Evolutionary conservation across 768 basidiomycete species (phyloP).

Genomic region (Boletus rubescentipes): DNA sequence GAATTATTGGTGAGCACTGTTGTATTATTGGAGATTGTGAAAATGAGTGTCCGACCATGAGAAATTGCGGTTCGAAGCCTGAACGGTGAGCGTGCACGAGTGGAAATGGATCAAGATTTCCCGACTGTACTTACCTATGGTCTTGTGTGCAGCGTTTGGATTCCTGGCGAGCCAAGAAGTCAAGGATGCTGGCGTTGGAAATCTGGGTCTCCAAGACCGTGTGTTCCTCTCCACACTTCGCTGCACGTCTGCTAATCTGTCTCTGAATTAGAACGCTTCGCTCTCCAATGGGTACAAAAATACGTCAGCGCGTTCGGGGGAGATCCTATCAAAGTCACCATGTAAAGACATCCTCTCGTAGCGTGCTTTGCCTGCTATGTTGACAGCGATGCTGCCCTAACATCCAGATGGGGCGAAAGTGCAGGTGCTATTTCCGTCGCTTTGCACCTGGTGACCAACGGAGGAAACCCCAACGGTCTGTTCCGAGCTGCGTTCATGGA

Average conservation of each 20-base stretch:
- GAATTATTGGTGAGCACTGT: too few relatives aligned
- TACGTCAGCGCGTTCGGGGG: conserved; percentile 64
- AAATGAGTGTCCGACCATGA: too few relatives aligned
- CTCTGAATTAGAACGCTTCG: conserved; percentile 26
- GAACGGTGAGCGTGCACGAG: too few relatives aligned
- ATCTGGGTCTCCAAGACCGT: conserved; percentile 52
- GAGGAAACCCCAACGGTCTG: conserved; percentile 19
- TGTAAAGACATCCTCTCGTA: conserved; percentile 7
- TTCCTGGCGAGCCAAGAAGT: conserved; percentile 43
- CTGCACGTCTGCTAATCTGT: not conserved
- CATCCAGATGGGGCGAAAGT: conserved; percentile 32
- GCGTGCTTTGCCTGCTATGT: not conserved
- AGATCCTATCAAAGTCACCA: conserved; percentile 42
- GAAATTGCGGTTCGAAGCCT: too few relatives aligned
- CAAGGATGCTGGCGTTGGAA: conserved; percentile 40
- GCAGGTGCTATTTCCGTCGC: conserved; percentile 38
- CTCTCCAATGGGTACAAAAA: conserved; percentile 55
- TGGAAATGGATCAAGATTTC: too few relatives aligned
- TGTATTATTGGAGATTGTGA: too few relatives aligned
- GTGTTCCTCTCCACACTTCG: not conserved
- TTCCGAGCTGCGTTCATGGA: conserved; percentile 34
- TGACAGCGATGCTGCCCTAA: not conserved
- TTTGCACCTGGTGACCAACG: conserved; percentile 28
- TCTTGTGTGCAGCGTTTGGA: conserved; percentile 29
- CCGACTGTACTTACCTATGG: not conserved